phyloP scores from a whole-genome alignment of 2,329 filamentous ascomycete species.

The Colletotrichum paranaense region DNA sequence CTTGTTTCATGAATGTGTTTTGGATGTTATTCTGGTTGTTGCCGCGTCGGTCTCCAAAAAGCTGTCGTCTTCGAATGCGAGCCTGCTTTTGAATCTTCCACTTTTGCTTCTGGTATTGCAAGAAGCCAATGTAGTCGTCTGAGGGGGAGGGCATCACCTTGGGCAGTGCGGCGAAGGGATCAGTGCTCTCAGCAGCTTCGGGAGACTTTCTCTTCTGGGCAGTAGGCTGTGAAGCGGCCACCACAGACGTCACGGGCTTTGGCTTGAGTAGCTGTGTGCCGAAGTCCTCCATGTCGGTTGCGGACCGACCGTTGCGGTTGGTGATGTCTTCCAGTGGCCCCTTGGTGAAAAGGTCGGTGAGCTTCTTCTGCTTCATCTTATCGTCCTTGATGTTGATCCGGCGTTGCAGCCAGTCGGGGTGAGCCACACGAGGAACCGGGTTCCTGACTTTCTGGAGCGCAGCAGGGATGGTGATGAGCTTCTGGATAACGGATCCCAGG shows the following conservation, averaged over 20 bases:
- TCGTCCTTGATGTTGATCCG: constrained; percentile 96
- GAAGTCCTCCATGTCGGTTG: constrained; percentile 85
- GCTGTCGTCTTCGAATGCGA: constrained; percentile 83
- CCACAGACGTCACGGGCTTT: constrained; percentile 65
- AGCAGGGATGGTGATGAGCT: constrained; percentile 97
- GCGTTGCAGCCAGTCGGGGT: constrained; percentile 96
- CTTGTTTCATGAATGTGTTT: constrained; percentile 87
- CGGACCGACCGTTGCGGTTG: constrained; percentile 66
- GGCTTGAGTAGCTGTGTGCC: constrained; percentile 75
- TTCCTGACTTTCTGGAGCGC: constrained; percentile 95
- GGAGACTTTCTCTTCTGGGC: constrained; percentile 80
- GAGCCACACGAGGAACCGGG: constrained; percentile 90
- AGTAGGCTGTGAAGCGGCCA: constrained; percentile 67
- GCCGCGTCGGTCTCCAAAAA: constrained; percentile 87
- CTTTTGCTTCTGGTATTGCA: constrained; percentile 97
- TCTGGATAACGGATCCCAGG: constrained; percentile 96
- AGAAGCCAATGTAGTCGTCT: constrained; percentile 87
- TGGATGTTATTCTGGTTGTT: constrained; percentile 75
- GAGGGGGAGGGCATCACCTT: constrained; percentile 85
- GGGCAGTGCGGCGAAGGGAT: constrained; percentile 86
- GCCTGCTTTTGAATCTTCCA: constrained; percentile 98
- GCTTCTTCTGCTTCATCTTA: constrained; percentile 97
- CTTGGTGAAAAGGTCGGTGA: constrained; percentile 90
- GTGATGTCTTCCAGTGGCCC: constrained; percentile 79
- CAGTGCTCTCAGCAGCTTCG: constrained; percentile 72